phyloP scores from a whole-genome alignment of 73 alveolate species.

The Symbiodinium natans region DNA sequence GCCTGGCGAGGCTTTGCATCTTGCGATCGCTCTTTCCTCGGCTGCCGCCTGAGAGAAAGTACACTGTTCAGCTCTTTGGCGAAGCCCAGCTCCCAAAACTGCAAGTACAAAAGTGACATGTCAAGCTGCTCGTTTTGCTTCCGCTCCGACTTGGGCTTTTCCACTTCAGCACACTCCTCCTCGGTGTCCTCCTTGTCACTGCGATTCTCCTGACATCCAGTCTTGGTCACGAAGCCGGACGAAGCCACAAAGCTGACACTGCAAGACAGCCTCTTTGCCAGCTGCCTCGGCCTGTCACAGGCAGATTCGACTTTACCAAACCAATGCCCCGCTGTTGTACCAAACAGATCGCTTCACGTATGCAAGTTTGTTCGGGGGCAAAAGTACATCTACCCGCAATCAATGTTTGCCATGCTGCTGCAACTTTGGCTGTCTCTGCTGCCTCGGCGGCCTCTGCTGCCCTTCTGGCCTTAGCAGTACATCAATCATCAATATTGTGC shows the following conservation, averaged over 20 bases:
- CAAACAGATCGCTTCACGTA: too few relatives aligned
- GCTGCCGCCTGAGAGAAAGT: not conserved
- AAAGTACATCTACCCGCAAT: too few relatives aligned
- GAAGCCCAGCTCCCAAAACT: too few relatives aligned
- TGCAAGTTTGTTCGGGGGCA: too few relatives aligned
- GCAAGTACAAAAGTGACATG: not conserved
- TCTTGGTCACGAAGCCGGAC: too few relatives aligned
- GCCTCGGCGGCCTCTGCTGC: not conserved
- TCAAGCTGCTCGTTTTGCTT: slow-evolving; percentile 6
- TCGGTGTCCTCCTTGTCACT: not conserved
- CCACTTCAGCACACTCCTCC: slow-evolving; percentile 9
- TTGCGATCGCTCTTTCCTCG: not conserved
- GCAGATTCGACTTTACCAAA: too few relatives aligned
- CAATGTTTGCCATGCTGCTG: not conserved
- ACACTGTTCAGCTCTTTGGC: too few relatives aligned
- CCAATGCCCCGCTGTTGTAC: too few relatives aligned
- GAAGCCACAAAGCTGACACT: too few relatives aligned
- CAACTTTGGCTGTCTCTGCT: too few relatives aligned
- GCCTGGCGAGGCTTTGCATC: not conserved
- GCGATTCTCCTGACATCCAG: not conserved
- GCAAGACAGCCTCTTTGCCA: not conserved
- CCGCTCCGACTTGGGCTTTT: slow-evolving; percentile 57
- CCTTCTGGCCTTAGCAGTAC: not conserved
- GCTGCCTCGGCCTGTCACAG: not conserved
- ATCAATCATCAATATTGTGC: too few relatives aligned